Evolutionary conservation across 805 yeast species (phyloP).

Genomic region (Candida pseudofarinosa): DNA sequence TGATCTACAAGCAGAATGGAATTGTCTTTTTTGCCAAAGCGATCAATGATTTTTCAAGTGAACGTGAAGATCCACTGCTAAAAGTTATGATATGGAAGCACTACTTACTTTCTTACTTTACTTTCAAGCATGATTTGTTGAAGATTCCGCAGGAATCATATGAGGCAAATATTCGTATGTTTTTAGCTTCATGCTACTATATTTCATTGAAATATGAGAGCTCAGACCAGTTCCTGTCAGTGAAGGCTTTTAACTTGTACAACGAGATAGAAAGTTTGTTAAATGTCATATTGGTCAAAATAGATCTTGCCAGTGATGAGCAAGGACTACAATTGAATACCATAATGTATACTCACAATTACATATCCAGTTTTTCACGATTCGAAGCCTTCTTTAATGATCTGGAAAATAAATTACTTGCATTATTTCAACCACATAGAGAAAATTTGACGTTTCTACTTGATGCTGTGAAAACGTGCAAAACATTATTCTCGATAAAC

Average conservation of each 20-base stretch:
- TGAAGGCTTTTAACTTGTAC: conserved; percentile 26
- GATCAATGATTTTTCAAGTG: not conserved
- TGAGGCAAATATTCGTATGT: conserved; percentile 6
- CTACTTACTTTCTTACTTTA: conserved; percentile 4
- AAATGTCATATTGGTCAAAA: not conserved
- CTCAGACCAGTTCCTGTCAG: conserved; percentile 14
- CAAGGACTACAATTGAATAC: not conserved
- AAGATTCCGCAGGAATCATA: not conserved
- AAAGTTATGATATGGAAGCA: conserved; percentile 21
- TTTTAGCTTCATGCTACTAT: conserved; percentile 19
- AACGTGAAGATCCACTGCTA: conserved; percentile 1
- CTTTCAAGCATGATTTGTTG: not conserved
- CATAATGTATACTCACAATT: too few relatives aligned
- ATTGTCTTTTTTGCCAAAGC: not conserved
- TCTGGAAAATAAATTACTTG: not conserved
- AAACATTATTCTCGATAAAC: conserved; percentile 29
- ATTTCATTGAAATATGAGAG: conserved; percentile 13
- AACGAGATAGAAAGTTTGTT: conserved; percentile 24
- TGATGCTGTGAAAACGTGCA: conserved; percentile 25
- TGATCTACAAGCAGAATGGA: not conserved
- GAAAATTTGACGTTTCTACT: conserved; percentile 14
- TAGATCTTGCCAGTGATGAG: not conserved
- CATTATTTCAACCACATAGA: conserved; percentile 15
- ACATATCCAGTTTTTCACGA: not conserved
- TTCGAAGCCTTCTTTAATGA: not conserved